Base-by-base conservation (phyloP, 2,329 filamentous ascomycete genomes). In the Xylaria sp. region DNA sequence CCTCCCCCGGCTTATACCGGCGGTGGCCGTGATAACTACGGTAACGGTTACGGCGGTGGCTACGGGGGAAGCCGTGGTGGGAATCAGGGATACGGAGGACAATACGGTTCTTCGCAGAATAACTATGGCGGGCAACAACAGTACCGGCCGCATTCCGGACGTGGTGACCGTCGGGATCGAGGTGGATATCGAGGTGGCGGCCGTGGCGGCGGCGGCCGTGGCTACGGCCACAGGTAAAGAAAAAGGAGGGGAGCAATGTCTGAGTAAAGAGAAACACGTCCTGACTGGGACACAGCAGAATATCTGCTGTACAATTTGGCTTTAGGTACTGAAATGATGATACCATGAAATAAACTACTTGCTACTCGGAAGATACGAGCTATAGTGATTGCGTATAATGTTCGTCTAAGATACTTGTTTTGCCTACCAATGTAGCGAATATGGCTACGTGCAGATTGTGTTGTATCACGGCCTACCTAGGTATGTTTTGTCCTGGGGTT, bases 1-100 rank as follows among this genome's bases (percentile, higher is more conserved):
- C 73, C 72, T 19, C 73, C 74, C 20, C 63, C 65, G 13, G 60
- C 59, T 22, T 61, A 69, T 48, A 45, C 55, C 13, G 54, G 60
- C 9, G 59, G 60, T 26, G 52, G 60, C 17, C 63, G 56, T 22
- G 64, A 63, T 21, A 53, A 45, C 11, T 67, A 67, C 37, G 61
- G 61, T n/a, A 63, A 65, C 26, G 54, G 59, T 22, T 58, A 62
- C 22, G 50, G 54, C 18, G 44, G 50, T 11, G 44, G 50, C 18
- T 40, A 56, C 13, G 49, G 59, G n/a, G 59, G 21, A 50, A 48
- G 59, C 19, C 29, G 54, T 39, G 58, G 60, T 20, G 59, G 61
- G 2, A 53, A 52, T 26, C 53, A 62, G 29, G 59, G 64, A 21
- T 63, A 63, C 48, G 60, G 41, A 50, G n/a, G n/a, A n/a, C n/a